A percentile compares a stretch with the other conserved stretches of the same genome.
These are phyloP conservation scores for Adansonia grandidieri DNA, from an alignment of 441 rosid species.

Conservation along the genomic window DNA sequence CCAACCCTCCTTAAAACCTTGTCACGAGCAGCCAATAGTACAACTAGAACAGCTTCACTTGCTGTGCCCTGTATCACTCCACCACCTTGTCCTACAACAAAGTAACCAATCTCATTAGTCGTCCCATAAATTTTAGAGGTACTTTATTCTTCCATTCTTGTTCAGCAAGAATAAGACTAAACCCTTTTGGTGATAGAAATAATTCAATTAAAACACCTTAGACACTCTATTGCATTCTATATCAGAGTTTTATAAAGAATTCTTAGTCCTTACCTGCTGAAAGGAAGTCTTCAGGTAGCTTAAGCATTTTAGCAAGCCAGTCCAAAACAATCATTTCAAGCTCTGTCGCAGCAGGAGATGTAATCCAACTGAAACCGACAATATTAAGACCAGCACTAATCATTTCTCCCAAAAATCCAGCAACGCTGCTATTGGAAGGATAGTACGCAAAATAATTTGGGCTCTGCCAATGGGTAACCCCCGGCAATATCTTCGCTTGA, in stretches of 20 bases:
- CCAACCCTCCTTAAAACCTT: conserved; percentile 52
- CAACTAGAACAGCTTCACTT: conserved; percentile 85
- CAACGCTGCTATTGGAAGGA: conserved; percentile 78
- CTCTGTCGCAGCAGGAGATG: conserved; percentile 92
- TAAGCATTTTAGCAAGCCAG: conserved; percentile 84
- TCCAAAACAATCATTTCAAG: conserved; percentile 84
- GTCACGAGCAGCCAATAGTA: conserved; percentile 78
- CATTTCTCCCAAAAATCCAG: conserved; percentile 93
- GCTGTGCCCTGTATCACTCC: conserved; percentile 93
- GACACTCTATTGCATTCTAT: background rate
- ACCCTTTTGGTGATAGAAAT: background rate
- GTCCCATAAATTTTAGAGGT: conserved; percentile 22
- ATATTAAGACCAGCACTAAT: conserved; percentile 76
- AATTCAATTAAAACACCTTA: background rate
- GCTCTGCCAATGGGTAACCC: conserved; percentile 92
- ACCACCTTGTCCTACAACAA: conserved; percentile 72
- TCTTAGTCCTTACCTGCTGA: conserved; percentile 51
- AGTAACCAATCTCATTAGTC: conserved; percentile 23
- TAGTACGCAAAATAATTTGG: conserved; percentile 78
- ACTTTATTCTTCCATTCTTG: background rate
- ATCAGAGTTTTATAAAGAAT: background rate
- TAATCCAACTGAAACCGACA: conserved; percentile 82
- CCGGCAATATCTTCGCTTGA: conserved; percentile 71
- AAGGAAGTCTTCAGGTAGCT: conserved; percentile 73
- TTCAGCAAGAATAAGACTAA: background rate